These are phyloP conservation scores for Monosporascus sp. DNA, from an alignment of 2,329 filamentous ascomycete genomes.

Conservation along the genomic window DNA sequence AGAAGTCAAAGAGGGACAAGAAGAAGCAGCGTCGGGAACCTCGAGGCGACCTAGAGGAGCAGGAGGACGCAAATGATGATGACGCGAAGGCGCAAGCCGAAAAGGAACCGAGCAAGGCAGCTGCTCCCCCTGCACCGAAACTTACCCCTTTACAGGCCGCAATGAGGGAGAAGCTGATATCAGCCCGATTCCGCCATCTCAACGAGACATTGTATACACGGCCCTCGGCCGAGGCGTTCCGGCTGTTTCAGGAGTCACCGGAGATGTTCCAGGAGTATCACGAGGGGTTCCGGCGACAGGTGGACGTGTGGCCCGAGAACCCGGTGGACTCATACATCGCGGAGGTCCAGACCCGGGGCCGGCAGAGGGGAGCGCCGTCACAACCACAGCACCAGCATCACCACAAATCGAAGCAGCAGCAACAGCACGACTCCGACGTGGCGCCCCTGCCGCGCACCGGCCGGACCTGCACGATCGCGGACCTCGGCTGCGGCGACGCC, in stretches of 20 bases:
- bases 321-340: conserved; percentile 83
- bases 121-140: conserved; percentile 39
- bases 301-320: conserved; percentile 94
- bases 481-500: conserved; percentile 91
- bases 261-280: conserved; percentile 97
- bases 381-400: conserved; percentile 17
- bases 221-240: conserved; percentile 76
- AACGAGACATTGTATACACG: conserved; percentile 96
- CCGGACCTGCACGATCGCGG: conserved; percentile 73
- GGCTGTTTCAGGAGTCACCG: conserved; percentile 76
- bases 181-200: conserved; percentile 92
- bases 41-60: conserved; percentile 8
- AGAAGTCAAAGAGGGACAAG: conserved; percentile 22
- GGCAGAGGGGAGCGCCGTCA: conserved; percentile 31
- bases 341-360: conserved; percentile 64
- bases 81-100: conserved; percentile 4
- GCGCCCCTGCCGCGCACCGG: conserved; percentile 65
- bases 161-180: conserved; percentile 93
- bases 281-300: conserved; percentile 90
- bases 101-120: conserved; percentile 9
- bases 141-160: conserved; percentile 89
- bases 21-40: conserved; percentile 17
- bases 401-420: conserved; percentile 10
- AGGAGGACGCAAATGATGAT: conserved; percentile 13
- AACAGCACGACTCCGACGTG: conserved; percentile 17